Percentiles rank a stretch among this genome's conserved stretches.
Conservation (phyloP, 495 filamentous ascomycete genomes). For the Eremomyces bilateralis region DNA sequence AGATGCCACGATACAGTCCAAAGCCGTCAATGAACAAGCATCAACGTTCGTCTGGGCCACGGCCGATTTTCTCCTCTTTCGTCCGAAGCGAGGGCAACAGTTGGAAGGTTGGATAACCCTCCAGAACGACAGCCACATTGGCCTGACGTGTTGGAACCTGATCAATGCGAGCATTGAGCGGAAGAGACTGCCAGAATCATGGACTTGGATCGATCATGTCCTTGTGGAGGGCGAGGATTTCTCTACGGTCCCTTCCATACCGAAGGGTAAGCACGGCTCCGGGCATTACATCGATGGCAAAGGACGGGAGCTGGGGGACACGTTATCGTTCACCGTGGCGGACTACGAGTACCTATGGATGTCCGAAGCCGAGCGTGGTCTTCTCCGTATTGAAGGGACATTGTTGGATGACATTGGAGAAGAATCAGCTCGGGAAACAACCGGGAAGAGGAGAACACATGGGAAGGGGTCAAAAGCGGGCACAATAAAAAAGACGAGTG, state of each 20-base stretch:
- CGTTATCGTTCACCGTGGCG: slow-evolving; percentile 37
- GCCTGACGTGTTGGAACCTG: slow-evolving; percentile 48
- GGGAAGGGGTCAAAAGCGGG: slow-evolving; percentile 5
- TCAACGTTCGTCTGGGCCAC: slow-evolving; percentile 48
- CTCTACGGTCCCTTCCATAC: too few relatives aligned
- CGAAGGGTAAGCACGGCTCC: slow-evolving; percentile 11
- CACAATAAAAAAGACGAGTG: too few relatives aligned
- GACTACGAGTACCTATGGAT: slow-evolving; percentile 33
- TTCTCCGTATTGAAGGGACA: slow-evolving; percentile 49
- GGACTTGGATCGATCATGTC: slow-evolving; percentile 31
- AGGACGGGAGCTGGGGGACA: slow-evolving; percentile 37
- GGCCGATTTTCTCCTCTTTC: slow-evolving; percentile 49
- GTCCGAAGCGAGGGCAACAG: slow-evolving; percentile 31
- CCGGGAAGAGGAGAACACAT: neutral
- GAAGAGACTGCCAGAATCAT: slow-evolving; percentile 39
- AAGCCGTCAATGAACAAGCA: slow-evolving; percentile 43
- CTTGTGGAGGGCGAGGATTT: slow-evolving; percentile 8
- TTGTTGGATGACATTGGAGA: slow-evolving; percentile 27
- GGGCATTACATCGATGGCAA: slow-evolving; percentile 42
- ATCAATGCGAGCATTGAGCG: slow-evolving; percentile 53
- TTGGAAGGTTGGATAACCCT: slow-evolving; percentile 50
- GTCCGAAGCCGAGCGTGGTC: slow-evolving; percentile 34
- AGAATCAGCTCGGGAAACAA: neutral
- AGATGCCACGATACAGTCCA: slow-evolving; percentile 25
- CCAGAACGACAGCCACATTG: slow-evolving; percentile 50